phyloP scores from a whole-genome alignment of 2,329 filamentous ascomycete species.

The Aspergillus sp. region DNA sequence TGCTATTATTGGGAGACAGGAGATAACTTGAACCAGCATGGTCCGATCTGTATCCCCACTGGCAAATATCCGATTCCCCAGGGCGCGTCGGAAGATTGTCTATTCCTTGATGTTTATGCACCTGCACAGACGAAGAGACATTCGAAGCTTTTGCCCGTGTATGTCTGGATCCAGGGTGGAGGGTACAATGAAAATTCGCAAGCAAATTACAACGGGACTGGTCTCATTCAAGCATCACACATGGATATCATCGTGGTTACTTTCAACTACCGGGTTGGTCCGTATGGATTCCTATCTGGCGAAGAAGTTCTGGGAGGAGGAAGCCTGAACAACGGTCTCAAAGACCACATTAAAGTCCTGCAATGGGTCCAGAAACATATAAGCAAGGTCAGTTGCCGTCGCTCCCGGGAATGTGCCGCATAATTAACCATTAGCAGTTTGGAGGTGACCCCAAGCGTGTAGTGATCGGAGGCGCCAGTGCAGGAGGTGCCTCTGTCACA shows the following conservation, averaged over 20 bases:
- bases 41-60: conserved; percentile 63
- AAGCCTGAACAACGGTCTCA: conserved; percentile 65
- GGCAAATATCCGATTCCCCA: conserved; percentile 61
- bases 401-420: not conserved
- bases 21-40: conserved; percentile 27
- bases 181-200: conserved; percentile 61
- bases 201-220: conserved; percentile 59
- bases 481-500: conserved; percentile 63
- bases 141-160: conserved; percentile 59
- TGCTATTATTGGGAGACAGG: not conserved
- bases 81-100: conserved; percentile 45
- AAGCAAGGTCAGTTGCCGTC: conserved; percentile 31
- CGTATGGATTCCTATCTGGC: conserved; percentile 68
- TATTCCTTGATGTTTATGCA: conserved; percentile 43
- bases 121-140: conserved; percentile 31
- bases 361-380: conserved; percentile 70
- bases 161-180: conserved; percentile 60
- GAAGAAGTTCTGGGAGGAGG: conserved; percentile 50
- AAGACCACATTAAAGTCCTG: conserved; percentile 67
- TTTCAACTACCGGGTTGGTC: conserved; percentile 74
- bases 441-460: conserved; percentile 68
- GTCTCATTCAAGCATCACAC: conserved; percentile 58
- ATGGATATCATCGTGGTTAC: conserved; percentile 66
- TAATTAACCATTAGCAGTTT: conserved; percentile 46
- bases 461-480: conserved; percentile 65